Conservation (phyloP, 2,329 filamentous ascomycete species). For the Blastomyces silverae region DNA sequence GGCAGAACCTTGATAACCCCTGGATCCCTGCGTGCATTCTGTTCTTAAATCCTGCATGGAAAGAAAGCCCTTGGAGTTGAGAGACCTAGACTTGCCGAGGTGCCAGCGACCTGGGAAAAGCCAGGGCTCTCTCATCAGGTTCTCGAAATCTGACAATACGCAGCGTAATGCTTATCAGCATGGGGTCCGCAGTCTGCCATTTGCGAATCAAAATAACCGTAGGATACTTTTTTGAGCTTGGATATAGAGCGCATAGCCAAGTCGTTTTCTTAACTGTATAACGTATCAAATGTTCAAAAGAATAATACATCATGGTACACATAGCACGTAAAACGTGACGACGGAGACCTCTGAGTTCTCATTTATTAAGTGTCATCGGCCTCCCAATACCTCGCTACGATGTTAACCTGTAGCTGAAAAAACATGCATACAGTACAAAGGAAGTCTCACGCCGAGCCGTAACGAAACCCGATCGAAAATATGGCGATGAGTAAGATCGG, state of each 20-base stretch:
- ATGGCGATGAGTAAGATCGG: background rate
- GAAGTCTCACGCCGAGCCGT: background rate
- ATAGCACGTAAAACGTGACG: background rate
- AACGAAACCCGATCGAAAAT: background rate
- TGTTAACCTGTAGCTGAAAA: too few species aligned
- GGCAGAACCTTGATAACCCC: background rate
- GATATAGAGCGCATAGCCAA: background rate
- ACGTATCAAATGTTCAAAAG: background rate
- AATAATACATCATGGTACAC: background rate
- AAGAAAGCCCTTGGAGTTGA: background rate
- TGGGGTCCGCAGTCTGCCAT: background rate
- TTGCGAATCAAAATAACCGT: background rate
- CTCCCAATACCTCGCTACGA: too few species aligned
- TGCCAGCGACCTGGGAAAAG: background rate
- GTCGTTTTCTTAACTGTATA: background rate
- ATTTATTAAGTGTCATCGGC: background rate
- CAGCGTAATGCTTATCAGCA: background rate
- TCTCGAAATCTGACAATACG: background rate
- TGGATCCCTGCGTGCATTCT: background rate
- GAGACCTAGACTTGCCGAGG: background rate
- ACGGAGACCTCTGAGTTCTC: background rate
- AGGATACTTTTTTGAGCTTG: background rate
- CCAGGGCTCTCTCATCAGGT: background rate
- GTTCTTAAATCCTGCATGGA: background rate
- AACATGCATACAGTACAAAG: background rate